Base-by-base conservation (phyloP, 192 early-diverging fungal species). In the Entomortierella beljakovae region DNA sequence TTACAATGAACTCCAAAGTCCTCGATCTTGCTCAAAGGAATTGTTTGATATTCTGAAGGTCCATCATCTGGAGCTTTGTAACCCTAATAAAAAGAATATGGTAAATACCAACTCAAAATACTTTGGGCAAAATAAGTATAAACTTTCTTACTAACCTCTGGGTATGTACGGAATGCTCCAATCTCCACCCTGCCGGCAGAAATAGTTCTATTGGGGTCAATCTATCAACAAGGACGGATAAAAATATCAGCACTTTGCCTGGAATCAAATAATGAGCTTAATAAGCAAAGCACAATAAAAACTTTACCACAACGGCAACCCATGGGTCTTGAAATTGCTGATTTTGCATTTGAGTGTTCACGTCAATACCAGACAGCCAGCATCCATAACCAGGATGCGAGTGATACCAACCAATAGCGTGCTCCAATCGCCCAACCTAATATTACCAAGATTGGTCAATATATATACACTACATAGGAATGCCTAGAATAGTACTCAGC, bases 331-430 rank as follows among this genome's bases (percentile, higher is more conserved):
- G 93, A 80, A 88, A 97, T 81, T 92, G 85, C 73, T 99, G 98
- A 82, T 98, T 98, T 34, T 94, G 81, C 90, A 92, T 95, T 74
- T 99, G 98, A 20, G 98, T 99, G 46, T 88, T 87, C 4, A 98
- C 97, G 72, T 99, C 98, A 79, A 99, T 99, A 16, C 98, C 98
- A 6, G 97, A 98, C 54, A 99, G 86, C 98, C 98, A 99, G 86
- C 98, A 99, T 8, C 98, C 97, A 71, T 99, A 99, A n/a, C 98
- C 98, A 18, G 98, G 98, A 83, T 99, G 98, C 46, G 91, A 93
- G 79, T 99, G 98, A 86, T 99, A 99, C 98, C 98, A 99, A 0
- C 98, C 98, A 81, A 98, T 89, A 13, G 89, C 93, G 64, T 98
- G 96, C 74, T 99, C 98, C 10, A 93, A 72, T 37, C 96, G 85